A percentile compares a stretch with the other conserved stretches of the same genome.
These are phyloP conservation scores for Neoboletus magnificus DNA, from an alignment of 768 basidiomycete genomes.

Conservation along the genomic window DNA sequence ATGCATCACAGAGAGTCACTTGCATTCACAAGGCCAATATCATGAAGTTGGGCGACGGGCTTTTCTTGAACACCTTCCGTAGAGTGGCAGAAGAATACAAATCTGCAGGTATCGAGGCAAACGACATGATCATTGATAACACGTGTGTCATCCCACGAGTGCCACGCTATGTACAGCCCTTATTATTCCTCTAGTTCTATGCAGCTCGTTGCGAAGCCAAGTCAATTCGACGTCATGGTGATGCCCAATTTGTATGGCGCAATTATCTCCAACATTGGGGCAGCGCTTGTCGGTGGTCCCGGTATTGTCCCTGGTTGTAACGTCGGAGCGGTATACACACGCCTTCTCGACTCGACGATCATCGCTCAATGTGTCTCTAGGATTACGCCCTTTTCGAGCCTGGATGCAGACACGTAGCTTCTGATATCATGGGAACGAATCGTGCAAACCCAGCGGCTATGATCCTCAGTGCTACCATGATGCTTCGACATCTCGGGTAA, in stretches of 20 bases:
- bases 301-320: constrained; percentile 98
- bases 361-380: constrained; percentile 32
- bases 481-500: constrained; percentile 94
- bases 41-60: constrained; percentile 99
- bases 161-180: background rate
- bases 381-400: constrained; percentile 99
- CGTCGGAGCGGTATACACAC: constrained; percentile 73
- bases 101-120: constrained; percentile 84
- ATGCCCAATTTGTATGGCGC: constrained; percentile 98
- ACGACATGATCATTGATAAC: constrained; percentile 99
- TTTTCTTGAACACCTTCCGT: constrained; percentile 98
- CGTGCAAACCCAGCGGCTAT: constrained; percentile 97
- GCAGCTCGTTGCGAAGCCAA: constrained; percentile 96
- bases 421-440: constrained; percentile 95
- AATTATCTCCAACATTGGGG: constrained; percentile 97
- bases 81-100: constrained; percentile 95
- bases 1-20: constrained; percentile 87
- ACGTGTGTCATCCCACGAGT: constrained; percentile 51
- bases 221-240: constrained; percentile 99
- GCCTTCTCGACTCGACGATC: background rate
- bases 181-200: constrained; percentile 64
- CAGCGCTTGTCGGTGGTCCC: constrained; percentile 96
- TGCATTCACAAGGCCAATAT: constrained; percentile 99
- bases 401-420: constrained; percentile 93
- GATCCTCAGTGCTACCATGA: constrained; percentile 96